phyloP scores from a whole-genome alignment of 2,329 filamentous ascomycete genomes.

The Ustulina deusta region DNA sequence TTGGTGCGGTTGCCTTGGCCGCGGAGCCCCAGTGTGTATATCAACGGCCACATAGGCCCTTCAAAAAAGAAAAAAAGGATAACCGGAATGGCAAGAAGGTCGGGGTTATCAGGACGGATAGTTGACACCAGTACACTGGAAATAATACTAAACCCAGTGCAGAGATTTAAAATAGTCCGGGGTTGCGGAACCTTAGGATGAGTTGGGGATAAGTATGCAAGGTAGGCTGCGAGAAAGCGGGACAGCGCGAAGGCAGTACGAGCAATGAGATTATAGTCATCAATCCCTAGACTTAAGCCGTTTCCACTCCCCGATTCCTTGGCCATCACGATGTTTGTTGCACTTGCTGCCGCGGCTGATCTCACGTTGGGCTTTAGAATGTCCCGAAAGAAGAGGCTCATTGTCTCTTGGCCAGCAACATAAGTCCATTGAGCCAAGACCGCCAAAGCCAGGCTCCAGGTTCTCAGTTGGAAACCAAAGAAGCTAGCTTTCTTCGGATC shows the following conservation, averaged over 20 bases:
- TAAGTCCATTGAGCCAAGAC: conserved; percentile 84
- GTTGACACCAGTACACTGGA: conserved; percentile 62
- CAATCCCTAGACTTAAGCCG: conserved; percentile 64
- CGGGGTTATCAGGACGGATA: conserved; percentile 58
- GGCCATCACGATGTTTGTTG: conserved; percentile 49
- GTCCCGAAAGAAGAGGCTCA: conserved; percentile 69
- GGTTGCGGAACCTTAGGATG: conserved; percentile 69
- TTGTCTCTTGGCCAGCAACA: conserved; percentile 77
- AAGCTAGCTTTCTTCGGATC: conserved; percentile 62
- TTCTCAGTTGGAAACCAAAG: conserved; percentile 65
- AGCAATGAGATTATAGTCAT: conserved; percentile 77
- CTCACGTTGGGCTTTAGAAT: conserved; percentile 56
- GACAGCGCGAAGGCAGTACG: conserved; percentile 80
- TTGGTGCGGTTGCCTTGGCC: conserved; percentile 86
- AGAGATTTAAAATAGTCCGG: conserved; percentile 75
- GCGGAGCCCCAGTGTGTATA: conserved; percentile 82
- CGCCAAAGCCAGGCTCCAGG: conserved; percentile 73
- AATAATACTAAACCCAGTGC: conserved; percentile 71
- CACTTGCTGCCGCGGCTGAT: background rate
- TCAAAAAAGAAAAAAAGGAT: conserved; percentile 83
- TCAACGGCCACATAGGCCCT: conserved; percentile 83
- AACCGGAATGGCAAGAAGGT: conserved; percentile 69
- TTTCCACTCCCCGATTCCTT: conserved; percentile 55
- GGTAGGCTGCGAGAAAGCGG: conserved; percentile 73
- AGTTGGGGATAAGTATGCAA: conserved; percentile 69